phyloP scores from a whole-genome alignment of 2,329 filamentous ascomycete genomes.

The Sclerotinia borealis region DNA sequence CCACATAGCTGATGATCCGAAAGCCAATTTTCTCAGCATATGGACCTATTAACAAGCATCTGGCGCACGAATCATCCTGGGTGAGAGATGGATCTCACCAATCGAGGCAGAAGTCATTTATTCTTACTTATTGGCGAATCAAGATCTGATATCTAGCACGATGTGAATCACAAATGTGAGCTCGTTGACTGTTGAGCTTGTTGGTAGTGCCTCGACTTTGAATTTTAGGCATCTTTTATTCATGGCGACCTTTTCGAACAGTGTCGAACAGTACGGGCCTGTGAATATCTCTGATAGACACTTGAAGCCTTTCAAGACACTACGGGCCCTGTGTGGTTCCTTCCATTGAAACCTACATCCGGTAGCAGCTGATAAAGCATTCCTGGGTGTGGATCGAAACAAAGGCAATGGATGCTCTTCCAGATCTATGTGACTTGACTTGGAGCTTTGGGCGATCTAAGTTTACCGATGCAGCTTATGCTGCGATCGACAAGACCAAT shows the following conservation, averaged over 20 bases:
- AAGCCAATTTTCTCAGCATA: not conserved
- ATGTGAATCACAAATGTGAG: slow-evolving; percentile 15
- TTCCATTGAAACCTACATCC: not conserved
- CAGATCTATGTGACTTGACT: not conserved
- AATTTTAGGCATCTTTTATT: not conserved
- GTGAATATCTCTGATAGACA: not conserved
- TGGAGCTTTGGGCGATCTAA: not conserved
- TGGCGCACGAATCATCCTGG: not conserved
- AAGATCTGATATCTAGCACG: slow-evolving; percentile 5
- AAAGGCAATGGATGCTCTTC: not conserved
- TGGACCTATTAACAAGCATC: not conserved
- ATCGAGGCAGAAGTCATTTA: not conserved
- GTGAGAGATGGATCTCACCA: not conserved
- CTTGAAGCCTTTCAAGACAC: not conserved
- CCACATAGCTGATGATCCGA: not conserved
- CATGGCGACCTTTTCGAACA: not conserved
- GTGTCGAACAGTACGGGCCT: not conserved
- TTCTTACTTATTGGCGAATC: not conserved
- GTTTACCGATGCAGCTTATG: not conserved
- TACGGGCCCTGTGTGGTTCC: not conserved
- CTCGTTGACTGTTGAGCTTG: not conserved
- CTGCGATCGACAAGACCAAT: not conserved
- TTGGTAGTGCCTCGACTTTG: not conserved
- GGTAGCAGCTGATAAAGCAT: not conserved
- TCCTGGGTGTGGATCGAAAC: not conserved